These are phyloP conservation scores for Cystobasidium pallidum DNA, from an alignment of 1,284 basidiomycete species.

Conservation along the genomic window DNA sequence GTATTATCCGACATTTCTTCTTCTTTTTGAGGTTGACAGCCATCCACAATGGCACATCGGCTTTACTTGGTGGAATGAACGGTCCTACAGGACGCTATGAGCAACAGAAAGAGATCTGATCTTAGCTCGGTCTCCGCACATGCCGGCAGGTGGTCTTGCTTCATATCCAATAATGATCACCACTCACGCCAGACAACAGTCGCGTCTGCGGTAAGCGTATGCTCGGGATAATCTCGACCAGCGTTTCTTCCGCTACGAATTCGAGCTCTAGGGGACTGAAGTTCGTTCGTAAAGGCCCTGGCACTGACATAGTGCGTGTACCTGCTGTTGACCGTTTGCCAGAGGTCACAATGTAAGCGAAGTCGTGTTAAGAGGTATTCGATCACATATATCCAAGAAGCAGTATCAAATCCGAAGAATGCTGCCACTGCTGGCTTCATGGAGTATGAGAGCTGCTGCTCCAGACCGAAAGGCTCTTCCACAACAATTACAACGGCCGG, in stretches of 20 bases:
- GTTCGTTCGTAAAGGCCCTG: constrained; percentile 23
- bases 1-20: constrained; percentile 87
- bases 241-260: constrained; percentile 41
- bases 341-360: not conserved
- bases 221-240: constrained; percentile 45
- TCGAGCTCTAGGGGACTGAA: constrained; percentile 45
- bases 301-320: constrained; percentile 40
- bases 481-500: not conserved
- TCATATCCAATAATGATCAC: not conserved
- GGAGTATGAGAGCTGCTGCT: not conserved
- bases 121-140: not conserved
- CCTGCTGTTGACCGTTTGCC: not conserved
- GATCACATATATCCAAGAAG: not conserved
- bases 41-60: constrained; percentile 89
- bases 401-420: no score
- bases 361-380: constrained; percentile 8
- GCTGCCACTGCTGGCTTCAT: not conserved
- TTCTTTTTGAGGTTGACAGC: constrained; percentile 89
- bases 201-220: constrained; percentile 43
- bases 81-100: constrained; percentile 65
- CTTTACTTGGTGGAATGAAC: constrained; percentile 79
- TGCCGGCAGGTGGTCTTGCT: no score
- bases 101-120: not conserved
- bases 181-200: constrained; percentile 34
- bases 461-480: not conserved